A percentile compares a stretch with the other conserved stretches of the same genome.
phyloP scores from a whole-genome alignment of 2,329 filamentous ascomycete species.

The Tolypocladium tundrense region DNA sequence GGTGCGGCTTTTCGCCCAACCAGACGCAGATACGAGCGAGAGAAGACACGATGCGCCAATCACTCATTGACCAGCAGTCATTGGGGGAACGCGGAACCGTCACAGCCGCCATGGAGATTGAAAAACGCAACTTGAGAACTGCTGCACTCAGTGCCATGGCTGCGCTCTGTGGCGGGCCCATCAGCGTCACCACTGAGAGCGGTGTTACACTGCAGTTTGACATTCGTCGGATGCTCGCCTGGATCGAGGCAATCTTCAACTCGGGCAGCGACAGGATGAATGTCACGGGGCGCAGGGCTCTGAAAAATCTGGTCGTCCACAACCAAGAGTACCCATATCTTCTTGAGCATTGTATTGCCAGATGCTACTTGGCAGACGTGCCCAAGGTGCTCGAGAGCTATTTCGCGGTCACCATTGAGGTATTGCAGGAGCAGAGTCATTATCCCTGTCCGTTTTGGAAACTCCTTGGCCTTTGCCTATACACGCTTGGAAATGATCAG shows the following conservation, averaged over 20 bases:
- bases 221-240: slow-evolving; percentile 80
- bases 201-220: slow-evolving; percentile 86
- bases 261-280: slow-evolving; percentile 88
- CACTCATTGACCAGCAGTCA: slow-evolving; percentile 70
- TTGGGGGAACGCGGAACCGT: slow-evolving; percentile 65
- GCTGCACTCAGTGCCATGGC: slow-evolving; percentile 95
- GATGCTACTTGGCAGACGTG: slow-evolving; percentile 75
- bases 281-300: slow-evolving; percentile 73
- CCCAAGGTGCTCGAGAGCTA: slow-evolving; percentile 88
- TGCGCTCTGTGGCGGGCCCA: slow-evolving; percentile 73
- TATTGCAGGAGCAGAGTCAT: slow-evolving; percentile 72
- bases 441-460: slow-evolving; percentile 87
- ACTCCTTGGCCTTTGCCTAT: slow-evolving; percentile 76
- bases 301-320: slow-evolving; percentile 82
- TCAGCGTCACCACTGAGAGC: slow-evolving; percentile 81
- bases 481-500: slow-evolving; percentile 85
- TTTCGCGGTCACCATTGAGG: slow-evolving; percentile 82
- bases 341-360: slow-evolving; percentile 79
- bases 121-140: slow-evolving; percentile 84
- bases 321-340: slow-evolving; percentile 82
- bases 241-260: slow-evolving; percentile 93
- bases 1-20: slow-evolving; percentile 95
- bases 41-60: slow-evolving; percentile 81
- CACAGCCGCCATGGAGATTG: slow-evolving; percentile 89
- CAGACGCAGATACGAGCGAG: slow-evolving; percentile 70